These are phyloP conservation scores for Grosmannia clavigera DNA, from an alignment of 2,329 filamentous ascomycete genomes.

Conservation along the genomic window DNA sequence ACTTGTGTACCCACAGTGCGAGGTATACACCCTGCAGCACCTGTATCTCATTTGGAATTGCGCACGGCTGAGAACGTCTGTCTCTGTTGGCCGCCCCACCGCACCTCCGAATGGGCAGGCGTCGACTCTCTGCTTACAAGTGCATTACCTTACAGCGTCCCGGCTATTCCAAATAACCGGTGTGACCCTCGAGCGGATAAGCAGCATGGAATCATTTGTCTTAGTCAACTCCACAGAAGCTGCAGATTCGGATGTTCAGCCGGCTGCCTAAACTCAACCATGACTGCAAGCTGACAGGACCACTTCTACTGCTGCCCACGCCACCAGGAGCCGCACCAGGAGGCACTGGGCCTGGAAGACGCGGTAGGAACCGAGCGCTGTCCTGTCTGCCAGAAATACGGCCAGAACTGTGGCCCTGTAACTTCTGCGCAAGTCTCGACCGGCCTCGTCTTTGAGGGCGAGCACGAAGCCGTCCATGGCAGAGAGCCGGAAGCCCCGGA, in stretches of 20 bases:
- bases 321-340: slow-evolving; percentile 19
- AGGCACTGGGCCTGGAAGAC: slow-evolving; percentile 22
- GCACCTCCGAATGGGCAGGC: no score
- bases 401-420: slow-evolving; percentile 28
- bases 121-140: no score
- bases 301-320: slow-evolving; percentile 18
- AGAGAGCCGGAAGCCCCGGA: slow-evolving; percentile 35
- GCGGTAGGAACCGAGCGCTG: slow-evolving; percentile 24
- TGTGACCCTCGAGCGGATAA: no score
- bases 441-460: slow-evolving; percentile 15
- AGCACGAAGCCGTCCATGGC: slow-evolving; percentile 39
- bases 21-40: no score
- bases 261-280: not conserved
- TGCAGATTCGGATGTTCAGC: not conserved
- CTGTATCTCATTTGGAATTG: no score
- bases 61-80: no score
- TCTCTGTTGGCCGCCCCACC: no score
- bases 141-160: no score
- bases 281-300: not conserved
- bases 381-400: slow-evolving; percentile 31
- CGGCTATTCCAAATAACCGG: no score
- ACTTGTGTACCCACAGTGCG: no score
- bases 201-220: no score
- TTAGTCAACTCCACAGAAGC: no score
- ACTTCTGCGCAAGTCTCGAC: not conserved